Conservation (phyloP, 225 moss, liverwort and hornwort species). For the Sphagnum contortum region DNA sequence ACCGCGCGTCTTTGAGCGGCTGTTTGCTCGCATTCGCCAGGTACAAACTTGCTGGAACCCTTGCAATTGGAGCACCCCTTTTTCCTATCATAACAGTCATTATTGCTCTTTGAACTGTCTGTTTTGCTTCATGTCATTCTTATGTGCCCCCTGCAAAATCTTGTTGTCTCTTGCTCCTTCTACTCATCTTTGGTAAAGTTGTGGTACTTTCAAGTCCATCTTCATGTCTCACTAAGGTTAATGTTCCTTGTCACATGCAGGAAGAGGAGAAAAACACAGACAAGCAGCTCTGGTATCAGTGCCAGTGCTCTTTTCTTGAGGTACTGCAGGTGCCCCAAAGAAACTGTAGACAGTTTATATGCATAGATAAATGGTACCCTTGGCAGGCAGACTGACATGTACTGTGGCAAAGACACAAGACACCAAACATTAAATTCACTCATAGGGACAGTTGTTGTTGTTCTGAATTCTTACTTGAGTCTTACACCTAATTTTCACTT, state of each 20-base stretch:
- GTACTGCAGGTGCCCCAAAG: slow-evolving; percentile 14
- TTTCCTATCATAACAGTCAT: no score
- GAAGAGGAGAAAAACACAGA: slow-evolving; percentile 57
- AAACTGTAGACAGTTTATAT: not conserved
- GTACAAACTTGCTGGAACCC: slow-evolving; percentile 11
- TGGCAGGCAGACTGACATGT: not conserved
- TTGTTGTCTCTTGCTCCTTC: no score
- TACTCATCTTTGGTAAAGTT: no score
- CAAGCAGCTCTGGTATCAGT: slow-evolving; percentile 72
- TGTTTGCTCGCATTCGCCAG: slow-evolving; percentile 73
- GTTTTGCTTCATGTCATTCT: no score
- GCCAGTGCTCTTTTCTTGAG: slow-evolving; percentile 94
- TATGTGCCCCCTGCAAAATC: no score
- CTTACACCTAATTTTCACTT: not conserved
- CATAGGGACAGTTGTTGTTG: not conserved
- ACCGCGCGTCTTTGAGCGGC: slow-evolving; percentile 77
- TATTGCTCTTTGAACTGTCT: no score
- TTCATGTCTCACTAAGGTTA: no score
- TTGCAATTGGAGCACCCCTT: no score
- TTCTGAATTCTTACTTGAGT: no score
- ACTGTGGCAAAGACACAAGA: no score
- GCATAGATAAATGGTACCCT: not conserved
- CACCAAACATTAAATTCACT: not conserved
- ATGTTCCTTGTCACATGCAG: slow-evolving; percentile 18
- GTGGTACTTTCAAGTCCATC: no score